Conservation (phyloP, 148 eudicot genomes). For the Rheum nobile region DNA sequence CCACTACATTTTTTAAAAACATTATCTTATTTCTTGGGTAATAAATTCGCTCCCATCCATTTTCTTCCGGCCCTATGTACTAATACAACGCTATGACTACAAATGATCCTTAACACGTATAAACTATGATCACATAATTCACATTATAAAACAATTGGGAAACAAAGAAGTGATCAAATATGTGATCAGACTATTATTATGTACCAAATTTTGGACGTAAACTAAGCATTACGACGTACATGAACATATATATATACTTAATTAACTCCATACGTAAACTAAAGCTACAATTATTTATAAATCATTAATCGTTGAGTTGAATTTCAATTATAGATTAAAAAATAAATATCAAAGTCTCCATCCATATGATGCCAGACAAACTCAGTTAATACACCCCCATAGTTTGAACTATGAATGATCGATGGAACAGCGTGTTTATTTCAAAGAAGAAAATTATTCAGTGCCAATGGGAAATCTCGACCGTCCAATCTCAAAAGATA, state of each 20-base stretch:
- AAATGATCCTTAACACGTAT: too few relatives aligned
- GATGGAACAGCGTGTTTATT: background rate
- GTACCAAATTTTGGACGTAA: background rate
- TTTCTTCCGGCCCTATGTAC: too few relatives aligned
- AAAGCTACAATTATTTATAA: background rate
- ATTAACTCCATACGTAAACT: background rate
- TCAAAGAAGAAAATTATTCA: background rate
- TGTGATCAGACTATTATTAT: too few relatives aligned
- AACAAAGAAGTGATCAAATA: too few relatives aligned
- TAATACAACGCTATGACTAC: too few relatives aligned
- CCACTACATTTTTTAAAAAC: background rate
- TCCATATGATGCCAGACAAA: conserved; percentile 2
- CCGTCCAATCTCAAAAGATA: background rate
- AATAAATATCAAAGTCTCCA: background rate
- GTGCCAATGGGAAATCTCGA: background rate
- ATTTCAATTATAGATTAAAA: background rate
- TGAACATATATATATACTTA: background rate
- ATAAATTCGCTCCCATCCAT: too few relatives aligned
- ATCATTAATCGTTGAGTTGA: background rate
- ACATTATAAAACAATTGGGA: too few relatives aligned
- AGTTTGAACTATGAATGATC: background rate
- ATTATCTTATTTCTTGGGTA: background rate
- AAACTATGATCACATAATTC: too few relatives aligned
- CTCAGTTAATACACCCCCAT: background rate
- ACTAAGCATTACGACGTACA: background rate